Evolutionary conservation across 176 grass and related monocot genomes (phyloP).

Genomic region (Phoenix dactylifera): DNA sequence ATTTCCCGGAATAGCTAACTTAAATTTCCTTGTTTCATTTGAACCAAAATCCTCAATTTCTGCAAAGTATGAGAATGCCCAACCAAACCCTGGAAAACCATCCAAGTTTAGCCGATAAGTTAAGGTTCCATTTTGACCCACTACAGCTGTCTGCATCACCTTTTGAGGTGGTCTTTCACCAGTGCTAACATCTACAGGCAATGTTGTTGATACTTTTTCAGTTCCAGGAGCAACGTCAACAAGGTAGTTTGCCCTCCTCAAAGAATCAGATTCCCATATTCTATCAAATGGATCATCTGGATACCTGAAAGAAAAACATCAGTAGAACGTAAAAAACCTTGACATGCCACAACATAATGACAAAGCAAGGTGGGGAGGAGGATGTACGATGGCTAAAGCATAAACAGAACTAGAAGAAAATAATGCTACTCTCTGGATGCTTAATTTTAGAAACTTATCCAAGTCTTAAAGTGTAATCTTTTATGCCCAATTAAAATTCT

Average conservation of each 20-base stretch:
- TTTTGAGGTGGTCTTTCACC: constrained; percentile 57
- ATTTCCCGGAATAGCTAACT: constrained; percentile 59
- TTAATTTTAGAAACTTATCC: no score
- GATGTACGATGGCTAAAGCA: no score
- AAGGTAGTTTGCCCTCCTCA: constrained; percentile 66
- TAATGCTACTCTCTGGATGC: no score
- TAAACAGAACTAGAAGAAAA: no score
- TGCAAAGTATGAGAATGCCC: constrained; percentile 79
- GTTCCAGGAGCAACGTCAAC: constrained; percentile 85
- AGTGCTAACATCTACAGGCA: constrained; percentile 41
- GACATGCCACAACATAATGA: no score
- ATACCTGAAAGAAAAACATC: constrained; percentile 33
- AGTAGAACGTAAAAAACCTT: no score
- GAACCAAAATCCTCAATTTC: constrained; percentile 71
- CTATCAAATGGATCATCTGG: constrained; percentile 95
- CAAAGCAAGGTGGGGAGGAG: neutral
- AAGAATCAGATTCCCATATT: constrained; percentile 82
- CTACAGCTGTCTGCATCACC: constrained; percentile 95
- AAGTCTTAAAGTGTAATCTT: no score
- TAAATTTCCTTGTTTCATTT: constrained; percentile 76
- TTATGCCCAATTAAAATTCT: no score
- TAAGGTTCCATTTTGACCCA: constrained; percentile 74
- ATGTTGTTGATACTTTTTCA: constrained; percentile 54
- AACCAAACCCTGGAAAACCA: constrained; percentile 80
- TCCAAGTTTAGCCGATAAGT: constrained; percentile 73